These are phyloP conservation scores for Raddia distichophylla DNA, from an alignment of 176 grass and related monocot species.

Conservation along the genomic window DNA sequence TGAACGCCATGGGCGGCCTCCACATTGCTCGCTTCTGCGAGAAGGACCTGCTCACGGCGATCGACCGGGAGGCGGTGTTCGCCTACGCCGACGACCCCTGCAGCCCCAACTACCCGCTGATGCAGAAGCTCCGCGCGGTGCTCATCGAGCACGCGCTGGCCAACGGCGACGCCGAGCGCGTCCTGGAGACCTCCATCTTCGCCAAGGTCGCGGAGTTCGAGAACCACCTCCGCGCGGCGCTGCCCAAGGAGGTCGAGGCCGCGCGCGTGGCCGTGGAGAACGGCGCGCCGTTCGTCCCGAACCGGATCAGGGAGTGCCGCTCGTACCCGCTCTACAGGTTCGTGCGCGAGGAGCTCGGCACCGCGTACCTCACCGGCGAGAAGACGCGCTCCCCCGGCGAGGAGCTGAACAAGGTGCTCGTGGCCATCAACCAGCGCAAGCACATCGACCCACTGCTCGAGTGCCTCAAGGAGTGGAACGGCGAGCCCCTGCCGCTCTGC, in stretches of 20 bases:
- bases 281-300: constrained; percentile 53
- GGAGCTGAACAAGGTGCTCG: constrained; percentile 77
- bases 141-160: constrained; percentile 74
- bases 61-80: constrained; percentile 82
- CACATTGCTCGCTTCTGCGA: constrained; percentile 76
- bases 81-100: constrained; percentile 92
- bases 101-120: constrained; percentile 75
- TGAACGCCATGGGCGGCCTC: constrained; percentile 64
- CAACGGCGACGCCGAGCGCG: constrained; percentile 69
- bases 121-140: constrained; percentile 83
- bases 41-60: constrained; percentile 71
- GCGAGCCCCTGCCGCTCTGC: constrained; percentile 72
- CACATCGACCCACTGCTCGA: constrained; percentile 77
- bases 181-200: constrained; percentile 70
- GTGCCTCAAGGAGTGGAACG: constrained; percentile 88
- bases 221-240: constrained; percentile 49
- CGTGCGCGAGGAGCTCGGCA: constrained; percentile 66
- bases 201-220: constrained; percentile 77
- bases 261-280: constrained; percentile 66
- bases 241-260: constrained; percentile 84
- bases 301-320: constrained; percentile 75
- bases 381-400: constrained; percentile 74
- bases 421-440: constrained; percentile 79
- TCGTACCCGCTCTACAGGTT: constrained; percentile 80
- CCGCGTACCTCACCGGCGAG: constrained; percentile 78